A percentile compares a stretch with the other conserved stretches of the same genome.
Evolutionary conservation across 768 basidiomycete genomes (phyloP).

Genomic region (Panus rudis): DNA sequence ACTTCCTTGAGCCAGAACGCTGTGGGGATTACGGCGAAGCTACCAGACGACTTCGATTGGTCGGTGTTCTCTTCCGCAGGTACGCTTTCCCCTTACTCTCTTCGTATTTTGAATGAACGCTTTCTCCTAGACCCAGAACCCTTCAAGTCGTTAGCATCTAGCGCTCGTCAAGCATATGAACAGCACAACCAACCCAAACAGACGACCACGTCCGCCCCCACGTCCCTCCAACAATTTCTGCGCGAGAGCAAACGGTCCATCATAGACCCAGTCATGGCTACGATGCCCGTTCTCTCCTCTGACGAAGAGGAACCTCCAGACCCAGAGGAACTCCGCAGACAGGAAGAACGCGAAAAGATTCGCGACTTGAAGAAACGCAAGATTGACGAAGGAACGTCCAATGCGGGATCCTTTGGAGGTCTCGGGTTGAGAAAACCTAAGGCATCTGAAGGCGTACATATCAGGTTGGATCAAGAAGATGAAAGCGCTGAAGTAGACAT

Average conservation of each 20-base stretch:
- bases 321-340: constrained; percentile 34
- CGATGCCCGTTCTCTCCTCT: constrained; percentile 23
- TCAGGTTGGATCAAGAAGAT: constrained; percentile 51
- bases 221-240: constrained; percentile 53
- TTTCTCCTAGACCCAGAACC: constrained; percentile 42
- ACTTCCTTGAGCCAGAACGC: constrained; percentile 37
- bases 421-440: constrained; percentile 15
- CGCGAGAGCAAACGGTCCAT: constrained; percentile 43
- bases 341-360: constrained; percentile 45
- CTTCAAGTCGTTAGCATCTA: constrained; percentile 40
- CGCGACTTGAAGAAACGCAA: constrained; percentile 50
- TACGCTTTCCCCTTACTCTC: constrained; percentile 22
- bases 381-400: constrained; percentile 27
- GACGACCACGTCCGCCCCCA: constrained; percentile 37
- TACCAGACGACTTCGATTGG: constrained; percentile 58
- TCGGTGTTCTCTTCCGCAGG: constrained; percentile 48
- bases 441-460: constrained; percentile 38
- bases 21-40: constrained; percentile 34
- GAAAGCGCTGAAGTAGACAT: constrained; percentile 59
- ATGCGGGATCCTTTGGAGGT: constrained; percentile 9
- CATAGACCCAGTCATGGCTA: constrained; percentile 36
- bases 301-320: constrained; percentile 29
- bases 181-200: constrained; percentile 36
- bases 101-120: too few species aligned
- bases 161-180: constrained; percentile 28